Base-by-base conservation (phyloP, 1,284 basidiomycete genomes). In the Irpex rosettiformis region DNA sequence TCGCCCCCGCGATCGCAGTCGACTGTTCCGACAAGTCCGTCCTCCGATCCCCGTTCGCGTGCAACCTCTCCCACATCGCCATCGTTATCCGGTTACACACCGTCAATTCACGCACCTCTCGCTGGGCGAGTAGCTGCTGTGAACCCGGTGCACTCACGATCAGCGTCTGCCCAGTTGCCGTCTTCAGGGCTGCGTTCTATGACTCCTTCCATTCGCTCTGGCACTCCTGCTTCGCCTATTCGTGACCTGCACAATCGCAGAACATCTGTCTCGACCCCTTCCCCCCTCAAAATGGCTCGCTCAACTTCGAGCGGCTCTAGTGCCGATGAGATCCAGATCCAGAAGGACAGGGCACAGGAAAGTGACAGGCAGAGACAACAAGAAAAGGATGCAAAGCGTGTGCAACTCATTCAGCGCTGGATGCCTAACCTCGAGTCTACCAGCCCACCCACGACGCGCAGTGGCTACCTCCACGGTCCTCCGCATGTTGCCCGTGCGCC, bases 391-490 rank as follows among this genome's bases (percentile, higher is more conserved):
- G 64, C 57, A n/a, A 63, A 63, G 57, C 66, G 66, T 47, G 64
- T 67, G 43, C 68, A 70, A 64, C 63, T 70, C 18, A 72, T 72
- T 49, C 67, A 70, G 61, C 69, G 69, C 45, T 72, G 71, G 71
- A 65, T 71, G 16, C 71, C 71, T 53, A 64, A 66, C 55, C 51
- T 66, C 47, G 69, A 69, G 55, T 62, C 64, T 8, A 61, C 67
- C 18, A 68, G 66, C 57, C 68, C 67, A 24, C 67, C 69, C 3
- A 66, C 67, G 3, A 51, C 48, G 10, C 48, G 48, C 48, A 28
- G 48, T n/a, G 65, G 68, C n/a, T 61, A 61, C 13, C 60, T 66
- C 24, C 61, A 63, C 55, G 58, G 60, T 10, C 52, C 53, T 42
- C 54, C 40, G 29, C 48, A 28, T 51, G 48, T 28, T 10, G 24